Evolutionary conservation across 1,284 basidiomycete genomes (phyloP).

Genomic region (Marasmius sp.): DNA sequence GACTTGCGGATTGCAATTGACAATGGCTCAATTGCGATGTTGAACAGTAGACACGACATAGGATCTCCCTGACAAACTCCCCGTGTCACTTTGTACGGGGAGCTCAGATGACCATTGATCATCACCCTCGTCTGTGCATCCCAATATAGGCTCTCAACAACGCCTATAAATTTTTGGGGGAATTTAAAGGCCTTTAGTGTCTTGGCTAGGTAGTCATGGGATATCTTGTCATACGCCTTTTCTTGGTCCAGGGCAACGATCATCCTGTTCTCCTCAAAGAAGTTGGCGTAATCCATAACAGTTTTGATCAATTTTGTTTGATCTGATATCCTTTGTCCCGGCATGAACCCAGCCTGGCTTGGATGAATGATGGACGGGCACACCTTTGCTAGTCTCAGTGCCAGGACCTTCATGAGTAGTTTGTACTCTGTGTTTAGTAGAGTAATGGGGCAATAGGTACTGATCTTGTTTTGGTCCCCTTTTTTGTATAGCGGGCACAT

Average conservation of each 20-base stretch:
- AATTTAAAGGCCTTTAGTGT: constrained; percentile 12
- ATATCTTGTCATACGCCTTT: constrained; percentile 15
- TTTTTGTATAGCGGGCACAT: constrained; percentile 26
- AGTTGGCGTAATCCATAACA: constrained; percentile 22
- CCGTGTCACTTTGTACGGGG: constrained; percentile 14
- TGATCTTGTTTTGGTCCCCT: constrained; percentile 15
- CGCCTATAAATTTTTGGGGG: constrained; percentile 14
- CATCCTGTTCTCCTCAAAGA: constrained; percentile 16
- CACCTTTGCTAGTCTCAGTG: constrained; percentile 12
- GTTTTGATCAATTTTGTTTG: constrained; percentile 16
- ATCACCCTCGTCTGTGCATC: constrained; percentile 17
- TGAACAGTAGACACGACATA: constrained; percentile 31
- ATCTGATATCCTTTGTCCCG: constrained; percentile 17
- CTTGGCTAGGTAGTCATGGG: constrained; percentile 23
- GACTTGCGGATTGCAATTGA: constrained; percentile 18
- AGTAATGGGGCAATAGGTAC: constrained; percentile 20
- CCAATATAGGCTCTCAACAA: constrained; percentile 18
- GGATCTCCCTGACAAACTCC: constrained; percentile 29
- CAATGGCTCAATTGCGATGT: constrained; percentile 27
- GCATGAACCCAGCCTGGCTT: constrained; percentile 25
- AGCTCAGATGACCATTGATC: constrained; percentile 19
- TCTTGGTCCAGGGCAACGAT: constrained; percentile 24
- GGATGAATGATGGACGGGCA: constrained; percentile 13
- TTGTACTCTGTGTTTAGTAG: constrained; percentile 12
- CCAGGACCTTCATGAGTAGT: constrained; percentile 14